phyloP scores from a whole-genome alignment of 2,329 filamentous ascomycete genomes.

The Xylaria sp. region DNA sequence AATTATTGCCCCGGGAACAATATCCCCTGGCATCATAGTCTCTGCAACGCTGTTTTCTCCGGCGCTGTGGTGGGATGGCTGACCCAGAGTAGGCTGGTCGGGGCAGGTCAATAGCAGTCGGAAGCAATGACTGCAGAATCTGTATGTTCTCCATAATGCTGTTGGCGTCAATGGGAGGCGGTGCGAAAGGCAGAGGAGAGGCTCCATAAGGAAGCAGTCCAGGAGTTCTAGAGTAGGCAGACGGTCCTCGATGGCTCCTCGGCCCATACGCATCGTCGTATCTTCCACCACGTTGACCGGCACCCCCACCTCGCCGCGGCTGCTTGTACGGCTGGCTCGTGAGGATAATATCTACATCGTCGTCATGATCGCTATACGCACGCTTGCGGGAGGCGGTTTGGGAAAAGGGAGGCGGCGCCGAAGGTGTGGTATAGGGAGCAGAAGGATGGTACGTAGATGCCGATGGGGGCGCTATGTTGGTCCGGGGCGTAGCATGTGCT shows the following conservation, averaged over 20 bases:
- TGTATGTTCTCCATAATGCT: constrained; percentile 71
- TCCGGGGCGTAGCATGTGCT: constrained; percentile 36
- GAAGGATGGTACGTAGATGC: constrained; percentile 30
- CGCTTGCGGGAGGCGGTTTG: constrained; percentile 62
- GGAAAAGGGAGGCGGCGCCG: constrained; percentile 31
- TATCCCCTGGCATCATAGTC: constrained; percentile 80
- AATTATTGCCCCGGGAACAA: constrained; percentile 74
- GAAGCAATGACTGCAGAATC: constrained; percentile 69
- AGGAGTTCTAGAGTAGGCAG: constrained; percentile 29
- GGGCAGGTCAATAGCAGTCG: constrained; percentile 54
- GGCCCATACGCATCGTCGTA: constrained; percentile 49
- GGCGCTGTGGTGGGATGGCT: constrained; percentile 43
- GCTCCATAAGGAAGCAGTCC: constrained; percentile 38
- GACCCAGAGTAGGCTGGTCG: constrained; percentile 47
- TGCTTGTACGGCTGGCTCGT: constrained; percentile 63
- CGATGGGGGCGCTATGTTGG: constrained; percentile 34
- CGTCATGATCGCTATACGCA: constrained; percentile 63
- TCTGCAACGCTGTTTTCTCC: constrained; percentile 66
- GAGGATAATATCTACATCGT: constrained; percentile 52
- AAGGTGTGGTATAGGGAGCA: constrained; percentile 33
- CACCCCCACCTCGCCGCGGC: constrained; percentile 63
- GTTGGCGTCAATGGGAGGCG: constrained; percentile 65
- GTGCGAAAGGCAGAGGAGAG: constrained; percentile 44
- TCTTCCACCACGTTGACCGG: constrained; percentile 51
- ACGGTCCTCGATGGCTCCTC: constrained; percentile 46